Evolutionary conservation across 257 asterid species (phyloP).

Genomic region (Mentha longifolia): DNA sequence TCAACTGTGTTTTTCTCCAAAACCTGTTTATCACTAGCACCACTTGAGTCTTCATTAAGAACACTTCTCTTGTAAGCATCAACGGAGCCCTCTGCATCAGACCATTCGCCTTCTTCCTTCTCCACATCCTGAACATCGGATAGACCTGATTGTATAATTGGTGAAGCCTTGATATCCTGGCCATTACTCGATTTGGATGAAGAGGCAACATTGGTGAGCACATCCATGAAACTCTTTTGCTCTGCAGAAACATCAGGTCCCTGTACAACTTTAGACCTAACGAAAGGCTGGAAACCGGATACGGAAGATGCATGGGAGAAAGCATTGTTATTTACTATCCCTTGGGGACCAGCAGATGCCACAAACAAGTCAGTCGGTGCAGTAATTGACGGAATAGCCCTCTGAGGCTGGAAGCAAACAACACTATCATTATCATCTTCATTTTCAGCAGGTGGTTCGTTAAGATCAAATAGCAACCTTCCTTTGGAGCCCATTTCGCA

Average conservation of each 20-base stretch:
- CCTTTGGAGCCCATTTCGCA: slow-evolving; percentile 95
- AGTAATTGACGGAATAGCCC: slow-evolving; percentile 81
- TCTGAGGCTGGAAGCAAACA: slow-evolving; percentile 82
- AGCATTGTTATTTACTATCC: slow-evolving; percentile 86
- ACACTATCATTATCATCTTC: slow-evolving; percentile 71
- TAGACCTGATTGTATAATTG: slow-evolving; percentile 47
- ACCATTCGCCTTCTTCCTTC: slow-evolving; percentile 99
- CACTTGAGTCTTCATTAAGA: slow-evolving; percentile 47
- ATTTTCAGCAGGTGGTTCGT: slow-evolving; percentile 90
- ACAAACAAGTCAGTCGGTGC: slow-evolving; percentile 65
- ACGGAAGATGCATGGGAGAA: slow-evolving; percentile 95
- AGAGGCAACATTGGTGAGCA: slow-evolving; percentile 40
- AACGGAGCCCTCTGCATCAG: slow-evolving; percentile 82
- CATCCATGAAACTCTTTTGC: slow-evolving; percentile 41
- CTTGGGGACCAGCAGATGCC: slow-evolving; percentile 64
- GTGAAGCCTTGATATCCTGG: slow-evolving; percentile 47
- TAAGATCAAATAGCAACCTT: slow-evolving; percentile 89
- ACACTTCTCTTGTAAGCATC: slow-evolving; percentile 46
- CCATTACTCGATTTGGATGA: slow-evolving; percentile 46
- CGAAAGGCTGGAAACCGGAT: slow-evolving; percentile 98
- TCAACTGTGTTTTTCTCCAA: slow-evolving; percentile 51
- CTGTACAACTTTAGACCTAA: slow-evolving; percentile 49
- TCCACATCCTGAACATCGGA: slow-evolving; percentile 55
- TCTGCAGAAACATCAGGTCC: slow-evolving; percentile 47
- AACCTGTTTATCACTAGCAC: slow-evolving; percentile 45